A percentile compares a stretch with the other conserved stretches of the same genome.
These are phyloP conservation scores for Candida alai DNA, from an alignment of 805 yeast genomes.

Conservation along the genomic window DNA sequence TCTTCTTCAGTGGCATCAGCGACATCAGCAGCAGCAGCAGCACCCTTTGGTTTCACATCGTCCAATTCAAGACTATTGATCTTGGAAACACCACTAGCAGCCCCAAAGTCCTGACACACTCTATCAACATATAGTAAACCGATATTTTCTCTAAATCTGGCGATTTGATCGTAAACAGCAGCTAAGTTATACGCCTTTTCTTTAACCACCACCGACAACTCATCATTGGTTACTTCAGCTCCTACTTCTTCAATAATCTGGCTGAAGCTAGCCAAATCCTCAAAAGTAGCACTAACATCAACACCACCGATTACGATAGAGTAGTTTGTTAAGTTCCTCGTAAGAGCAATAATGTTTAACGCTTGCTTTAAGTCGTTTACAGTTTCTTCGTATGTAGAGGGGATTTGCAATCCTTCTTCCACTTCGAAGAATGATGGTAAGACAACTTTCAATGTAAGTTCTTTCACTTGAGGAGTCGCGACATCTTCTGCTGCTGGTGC, in stretches of 20 bases:
- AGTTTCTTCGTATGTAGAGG: constrained; percentile 40
- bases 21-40: no score
- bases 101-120: constrained; percentile 37
- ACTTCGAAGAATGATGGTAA: constrained; percentile 11
- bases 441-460: constrained; percentile 10
- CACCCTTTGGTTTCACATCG: constrained; percentile 19
- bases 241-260: constrained; percentile 19
- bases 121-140: constrained; percentile 50
- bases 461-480: constrained; percentile 8
- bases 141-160: constrained; percentile 57
- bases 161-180: constrained; percentile 58
- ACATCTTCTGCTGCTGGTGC: constrained; percentile 3
- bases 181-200: constrained; percentile 59
- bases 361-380: constrained; percentile 57
- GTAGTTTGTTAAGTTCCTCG: constrained; percentile 61
- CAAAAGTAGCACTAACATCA: constrained; percentile 22
- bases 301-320: constrained; percentile 37
- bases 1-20: constrained; percentile 10
- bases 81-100: constrained; percentile 48
- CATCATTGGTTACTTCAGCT: constrained; percentile 16
- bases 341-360: constrained; percentile 51
- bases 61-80: constrained; percentile 40
- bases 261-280: constrained; percentile 25
- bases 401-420: constrained; percentile 19
- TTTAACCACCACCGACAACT: constrained; percentile 42